Base-by-base conservation (phyloP, 2,329 filamentous ascomycete genomes). In the Monilinia fructicola region DNA sequence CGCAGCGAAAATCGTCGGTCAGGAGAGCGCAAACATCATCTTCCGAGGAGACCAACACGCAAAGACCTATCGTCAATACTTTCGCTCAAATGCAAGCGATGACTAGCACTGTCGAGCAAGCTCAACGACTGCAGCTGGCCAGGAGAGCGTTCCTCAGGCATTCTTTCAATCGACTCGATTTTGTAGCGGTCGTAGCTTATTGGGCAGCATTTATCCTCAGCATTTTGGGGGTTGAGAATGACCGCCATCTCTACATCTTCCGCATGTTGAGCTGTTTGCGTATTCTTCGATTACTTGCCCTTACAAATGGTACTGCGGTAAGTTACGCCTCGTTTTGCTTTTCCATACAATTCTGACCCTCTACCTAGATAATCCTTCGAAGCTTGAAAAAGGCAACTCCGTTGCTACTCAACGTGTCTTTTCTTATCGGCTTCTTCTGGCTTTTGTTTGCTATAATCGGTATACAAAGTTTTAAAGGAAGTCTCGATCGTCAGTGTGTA, bases 361-460 rank as follows among this genome's bases (percentile, higher is more conserved):
- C 11, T 64, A 52, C 52, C 21, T 52, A 92, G 87, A 93, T 98
- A 67, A 99, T 99, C 74, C 81, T 99, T 54, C 87, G 92, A 76
- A 98, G 94, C 84, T 78, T 99, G 68, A 99, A 99, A 77, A 96
- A 97, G 76, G 93, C 95, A 1, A 92, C 94, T 0, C 95, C 96
- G 2, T 82, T 97, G 46, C 86, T 99, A 31, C 87, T 97, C 35
- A 92, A 97, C 69, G 93, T 99, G 42, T 93, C 92, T 1, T 97
- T 99, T 76, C 82, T 99, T 28, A 93, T 99, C 71, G 86, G 91
- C 18, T 99, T 99, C 79, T 99, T 99, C 79, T 99, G 95, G 95
- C 84, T 99, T 53, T 81, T 98, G 14, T 99, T 99, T 79, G 95
- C 93, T 48, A 97, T 99, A 69, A 89, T 99, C 67, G 96, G 95